A percentile compares a stretch with the other conserved stretches of the same genome.
These are phyloP conservation scores for Mycena chlorophos DNA, from an alignment of 768 basidiomycete genomes.

Conservation along the genomic window DNA sequence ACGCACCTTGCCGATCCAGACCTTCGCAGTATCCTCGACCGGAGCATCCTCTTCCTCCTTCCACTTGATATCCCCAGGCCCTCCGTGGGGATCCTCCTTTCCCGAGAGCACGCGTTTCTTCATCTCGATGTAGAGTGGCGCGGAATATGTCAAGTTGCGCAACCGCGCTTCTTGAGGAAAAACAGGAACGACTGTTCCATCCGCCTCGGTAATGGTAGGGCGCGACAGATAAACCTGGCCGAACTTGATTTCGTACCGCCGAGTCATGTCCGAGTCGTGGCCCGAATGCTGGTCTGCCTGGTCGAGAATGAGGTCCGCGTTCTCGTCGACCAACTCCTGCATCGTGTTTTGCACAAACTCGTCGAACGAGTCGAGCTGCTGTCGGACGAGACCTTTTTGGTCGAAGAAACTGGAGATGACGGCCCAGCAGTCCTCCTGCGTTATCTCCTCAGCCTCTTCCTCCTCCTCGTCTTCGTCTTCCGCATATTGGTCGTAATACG, in stretches of 20 bases:
- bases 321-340: constrained; percentile 99
- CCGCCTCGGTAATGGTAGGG: constrained; percentile 92
- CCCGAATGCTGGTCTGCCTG: constrained; percentile 97
- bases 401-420: constrained; percentile 97
- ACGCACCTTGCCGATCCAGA: constrained; percentile 92
- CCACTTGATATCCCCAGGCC: constrained; percentile 79
- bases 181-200: constrained; percentile 89
- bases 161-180: constrained; percentile 97
- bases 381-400: constrained; percentile 94
- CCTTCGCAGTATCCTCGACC: constrained; percentile 68
- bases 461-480: constrained; percentile 59
- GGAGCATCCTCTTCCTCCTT: constrained; percentile 67
- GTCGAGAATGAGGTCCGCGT: constrained; percentile 91
- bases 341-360: constrained; percentile 99
- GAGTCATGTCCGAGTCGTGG: constrained; percentile 72
- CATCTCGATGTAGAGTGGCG: constrained; percentile 95
- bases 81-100: constrained; percentile 76
- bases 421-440: constrained; percentile 92
- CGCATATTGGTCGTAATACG: constrained; percentile 62
- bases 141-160: constrained; percentile 93
- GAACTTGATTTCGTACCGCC: constrained; percentile 96
- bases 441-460: constrained; percentile 70
- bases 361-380: constrained; percentile 97
- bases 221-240: constrained; percentile 96
- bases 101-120: constrained; percentile 80